These are phyloP conservation scores for Omphalotus guepiniiformis DNA, from an alignment of 768 basidiomycete species.

Conservation along the genomic window DNA sequence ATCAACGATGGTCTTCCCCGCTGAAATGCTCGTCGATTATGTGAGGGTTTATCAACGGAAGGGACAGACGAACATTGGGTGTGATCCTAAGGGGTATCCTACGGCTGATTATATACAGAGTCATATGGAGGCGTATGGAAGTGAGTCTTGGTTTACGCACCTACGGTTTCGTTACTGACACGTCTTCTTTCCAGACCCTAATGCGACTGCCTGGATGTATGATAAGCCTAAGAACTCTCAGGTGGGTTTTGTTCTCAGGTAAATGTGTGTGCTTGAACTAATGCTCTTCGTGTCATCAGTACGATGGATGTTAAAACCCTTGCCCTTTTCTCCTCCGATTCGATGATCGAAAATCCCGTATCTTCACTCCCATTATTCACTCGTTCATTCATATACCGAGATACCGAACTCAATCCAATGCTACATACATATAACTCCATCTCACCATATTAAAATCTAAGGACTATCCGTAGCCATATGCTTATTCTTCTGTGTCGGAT, in stretches of 20 bases:
- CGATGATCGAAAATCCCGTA: no score
- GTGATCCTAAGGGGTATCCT: slow-evolving; percentile 73
- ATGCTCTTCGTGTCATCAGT: no score
- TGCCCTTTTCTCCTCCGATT: no score
- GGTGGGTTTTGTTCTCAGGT: no score
- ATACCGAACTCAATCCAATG: no score
- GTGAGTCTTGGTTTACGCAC: slow-evolving; percentile 29
- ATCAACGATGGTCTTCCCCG: slow-evolving; percentile 70
- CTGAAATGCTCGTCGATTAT: slow-evolving; percentile 83
- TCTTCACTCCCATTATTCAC: no score
- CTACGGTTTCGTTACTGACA: slow-evolving; percentile 4
- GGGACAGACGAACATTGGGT: slow-evolving; percentile 67
- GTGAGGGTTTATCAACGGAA: slow-evolving; percentile 82
- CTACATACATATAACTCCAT: no score
- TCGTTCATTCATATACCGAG: no score
- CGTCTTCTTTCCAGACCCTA: slow-evolving; percentile 25
- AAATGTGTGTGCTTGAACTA: no score
- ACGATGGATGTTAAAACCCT: slow-evolving; percentile 12
- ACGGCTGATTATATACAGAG: slow-evolving; percentile 74
- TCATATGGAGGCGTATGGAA: slow-evolving; percentile 43
- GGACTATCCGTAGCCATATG: no score
- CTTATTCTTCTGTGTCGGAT: no score
- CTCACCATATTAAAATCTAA: no score
- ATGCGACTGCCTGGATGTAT: slow-evolving; percentile 60
- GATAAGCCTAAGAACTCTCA: slow-evolving; percentile 78